Conservation (phyloP, 2,329 filamentous ascomycete species). For the Escovopsis sp. region DNA sequence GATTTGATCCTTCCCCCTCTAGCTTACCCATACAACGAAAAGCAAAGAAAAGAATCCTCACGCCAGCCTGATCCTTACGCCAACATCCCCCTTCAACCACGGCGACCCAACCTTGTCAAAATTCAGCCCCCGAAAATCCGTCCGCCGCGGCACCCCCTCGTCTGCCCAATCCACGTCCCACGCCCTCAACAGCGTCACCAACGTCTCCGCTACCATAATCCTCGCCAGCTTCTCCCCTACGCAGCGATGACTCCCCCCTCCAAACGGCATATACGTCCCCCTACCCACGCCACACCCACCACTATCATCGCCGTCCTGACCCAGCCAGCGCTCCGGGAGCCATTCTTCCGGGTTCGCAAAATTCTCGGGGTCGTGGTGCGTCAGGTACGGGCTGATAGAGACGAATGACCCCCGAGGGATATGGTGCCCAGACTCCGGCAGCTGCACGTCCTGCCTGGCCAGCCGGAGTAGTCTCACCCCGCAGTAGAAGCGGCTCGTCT, state of each 20-base stretch:
- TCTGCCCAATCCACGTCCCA: slow-evolving; percentile 8
- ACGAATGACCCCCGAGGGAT: slow-evolving; percentile 6
- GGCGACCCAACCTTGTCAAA: slow-evolving; percentile 7
- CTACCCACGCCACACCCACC: not conserved
- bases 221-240: slow-evolving; percentile 5
- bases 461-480: slow-evolving; percentile 4
- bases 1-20: not conserved
- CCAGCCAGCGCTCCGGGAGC: slow-evolving; percentile 9
- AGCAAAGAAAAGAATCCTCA: no score
- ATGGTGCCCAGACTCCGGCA: slow-evolving; percentile 2
- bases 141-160: not conserved
- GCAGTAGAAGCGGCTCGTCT: slow-evolving; percentile 8
- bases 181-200: slow-evolving; percentile 7
- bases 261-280: slow-evolving; percentile 2
- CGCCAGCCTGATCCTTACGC: not conserved
- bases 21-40: not conserved
- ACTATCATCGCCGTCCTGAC: slow-evolving; percentile 4
- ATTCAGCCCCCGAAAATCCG: slow-evolving; percentile 5
- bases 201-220: slow-evolving; percentile 3
- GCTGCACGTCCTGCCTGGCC: slow-evolving; percentile 1
- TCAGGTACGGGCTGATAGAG: slow-evolving; percentile 6
- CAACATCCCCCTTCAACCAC: slow-evolving; percentile 6
- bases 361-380: slow-evolving; percentile 6
- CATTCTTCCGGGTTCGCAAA: slow-evolving; percentile 5
- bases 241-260: slow-evolving; percentile 3